Percentiles rank a stretch among this genome's conserved stretches.
Conservation (phyloP, 2,329 filamentous ascomycete species). For the Phialemonium atrogriseum region DNA sequence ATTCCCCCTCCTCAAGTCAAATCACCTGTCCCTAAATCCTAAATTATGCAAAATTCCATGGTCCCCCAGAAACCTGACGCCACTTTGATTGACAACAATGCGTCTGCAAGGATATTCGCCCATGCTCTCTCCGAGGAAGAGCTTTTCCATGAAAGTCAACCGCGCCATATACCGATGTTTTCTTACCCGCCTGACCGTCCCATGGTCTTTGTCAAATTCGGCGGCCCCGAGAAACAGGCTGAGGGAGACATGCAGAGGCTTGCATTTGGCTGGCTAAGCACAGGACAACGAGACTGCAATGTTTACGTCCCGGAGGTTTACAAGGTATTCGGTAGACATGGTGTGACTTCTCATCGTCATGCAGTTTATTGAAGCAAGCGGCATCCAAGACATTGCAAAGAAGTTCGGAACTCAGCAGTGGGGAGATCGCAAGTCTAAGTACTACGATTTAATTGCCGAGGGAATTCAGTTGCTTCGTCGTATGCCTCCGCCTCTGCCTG, state of each 20-base stretch:
- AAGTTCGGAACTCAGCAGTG: neutral
- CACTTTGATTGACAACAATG: no score
- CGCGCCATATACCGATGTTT: neutral
- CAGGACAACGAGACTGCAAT: conserved; percentile 4
- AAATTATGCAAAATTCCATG: no score
- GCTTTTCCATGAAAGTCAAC: no score
- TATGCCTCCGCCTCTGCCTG: conserved; percentile 4
- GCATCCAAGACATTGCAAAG: no score
- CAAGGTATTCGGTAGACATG: conserved; percentile 2
- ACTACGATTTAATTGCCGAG: conserved; percentile 4
- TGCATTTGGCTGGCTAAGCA: conserved; percentile 2
- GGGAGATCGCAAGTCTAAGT: neutral
- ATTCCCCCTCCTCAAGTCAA: no score
- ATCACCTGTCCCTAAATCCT: no score
- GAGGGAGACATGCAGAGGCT: conserved; percentile 7
- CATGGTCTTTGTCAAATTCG: conserved; percentile 7
- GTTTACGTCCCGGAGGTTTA: conserved; percentile 6
- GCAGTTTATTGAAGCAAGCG: conserved; percentile 2
- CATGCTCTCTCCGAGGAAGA: no score
- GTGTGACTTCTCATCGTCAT: conserved; percentile 4
- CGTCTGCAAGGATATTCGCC: no score
- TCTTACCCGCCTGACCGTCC: conserved; percentile 3
- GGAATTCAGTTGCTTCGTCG: conserved; percentile 3
- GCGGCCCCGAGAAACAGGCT: conserved; percentile 4
- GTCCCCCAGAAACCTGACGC: no score